Evolutionary conservation across 768 basidiomycete species (phyloP).

Genomic region (Pulveroboletus sp.): DNA sequence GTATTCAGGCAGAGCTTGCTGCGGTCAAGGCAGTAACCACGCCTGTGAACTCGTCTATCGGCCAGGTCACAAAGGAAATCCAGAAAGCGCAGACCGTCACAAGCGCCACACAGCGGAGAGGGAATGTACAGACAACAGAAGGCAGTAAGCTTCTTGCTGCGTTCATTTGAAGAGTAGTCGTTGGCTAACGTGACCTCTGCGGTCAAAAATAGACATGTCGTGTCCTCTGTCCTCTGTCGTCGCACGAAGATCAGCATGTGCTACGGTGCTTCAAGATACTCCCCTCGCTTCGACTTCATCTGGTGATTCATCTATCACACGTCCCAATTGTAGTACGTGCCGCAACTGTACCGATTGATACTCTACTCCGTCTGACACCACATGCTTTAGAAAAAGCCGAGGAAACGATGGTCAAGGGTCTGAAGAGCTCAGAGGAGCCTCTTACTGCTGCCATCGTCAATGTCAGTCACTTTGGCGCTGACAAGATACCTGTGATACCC

Average conservation of each 20-base stretch:
- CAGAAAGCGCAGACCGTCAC: neutral
- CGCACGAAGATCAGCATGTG: neutral
- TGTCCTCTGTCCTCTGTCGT: neutral
- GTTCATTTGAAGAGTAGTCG: neutral
- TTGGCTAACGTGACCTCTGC: neutral
- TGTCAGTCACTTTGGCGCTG: constrained; percentile 6
- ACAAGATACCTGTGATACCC: constrained; percentile 3
- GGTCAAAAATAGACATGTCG: neutral
- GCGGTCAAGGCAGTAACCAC: constrained; percentile 2
- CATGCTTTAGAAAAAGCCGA: neutral
- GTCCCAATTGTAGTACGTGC: constrained; percentile 5
- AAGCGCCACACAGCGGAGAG: neutral
- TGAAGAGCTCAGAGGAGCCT: neutral
- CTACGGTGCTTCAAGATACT: neutral
- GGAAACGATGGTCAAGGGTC: constrained; percentile 1
- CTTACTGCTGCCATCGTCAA: neutral
- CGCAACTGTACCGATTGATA: neutral
- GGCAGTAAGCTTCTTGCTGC: neutral
- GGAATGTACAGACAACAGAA: neutral
- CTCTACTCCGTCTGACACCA: neutral
- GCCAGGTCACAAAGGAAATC: constrained; percentile 6
- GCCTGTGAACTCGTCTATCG: neutral
- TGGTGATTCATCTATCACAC: neutral
- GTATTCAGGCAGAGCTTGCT: constrained; percentile 6
- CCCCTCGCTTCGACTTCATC: neutral